phyloP scores from a whole-genome alignment of 106 monocot species.

The Hemerocallis citrina region DNA sequence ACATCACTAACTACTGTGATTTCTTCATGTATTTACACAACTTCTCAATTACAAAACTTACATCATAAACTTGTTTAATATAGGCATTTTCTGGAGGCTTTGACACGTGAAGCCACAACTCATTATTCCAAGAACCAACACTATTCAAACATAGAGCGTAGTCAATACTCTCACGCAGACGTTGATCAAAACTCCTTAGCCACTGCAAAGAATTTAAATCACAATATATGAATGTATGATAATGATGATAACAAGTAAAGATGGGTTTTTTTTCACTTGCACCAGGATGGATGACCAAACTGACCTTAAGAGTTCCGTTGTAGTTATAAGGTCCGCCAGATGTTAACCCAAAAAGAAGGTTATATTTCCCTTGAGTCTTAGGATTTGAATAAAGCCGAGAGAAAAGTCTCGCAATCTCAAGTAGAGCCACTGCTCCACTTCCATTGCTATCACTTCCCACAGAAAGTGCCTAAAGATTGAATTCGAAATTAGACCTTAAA shows the following conservation, averaged over 20 bases:
- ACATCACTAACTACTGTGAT: not conserved
- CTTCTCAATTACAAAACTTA: slow-evolving; percentile 23
- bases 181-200: slow-evolving; percentile 93
- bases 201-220: slow-evolving; percentile 48
- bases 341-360: slow-evolving; percentile 96
- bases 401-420: slow-evolving; percentile 94
- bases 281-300: not conserved
- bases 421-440: slow-evolving; percentile 87
- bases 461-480: slow-evolving; percentile 58
- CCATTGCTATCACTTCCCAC: slow-evolving; percentile 96
- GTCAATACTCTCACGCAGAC: slow-evolving; percentile 94
- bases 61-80: slow-evolving; percentile 87
- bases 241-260: no score
- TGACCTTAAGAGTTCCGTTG: slow-evolving; percentile 94
- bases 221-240: slow-evolving; percentile 5
- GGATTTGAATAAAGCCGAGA: slow-evolving; percentile 88
- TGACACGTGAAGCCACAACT: slow-evolving; percentile 92
- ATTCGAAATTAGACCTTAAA: slow-evolving; percentile 6
- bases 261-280: not conserved
- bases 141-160: slow-evolving; percentile 99
- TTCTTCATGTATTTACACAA: not conserved
- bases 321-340: slow-evolving; percentile 99
- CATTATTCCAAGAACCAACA: slow-evolving; percentile 72
- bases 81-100: slow-evolving; percentile 97
- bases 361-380: slow-evolving; percentile 85